Evolutionary conservation across 148 eudicot species (phyloP).

Genomic region (Silene uniflora): DNA sequence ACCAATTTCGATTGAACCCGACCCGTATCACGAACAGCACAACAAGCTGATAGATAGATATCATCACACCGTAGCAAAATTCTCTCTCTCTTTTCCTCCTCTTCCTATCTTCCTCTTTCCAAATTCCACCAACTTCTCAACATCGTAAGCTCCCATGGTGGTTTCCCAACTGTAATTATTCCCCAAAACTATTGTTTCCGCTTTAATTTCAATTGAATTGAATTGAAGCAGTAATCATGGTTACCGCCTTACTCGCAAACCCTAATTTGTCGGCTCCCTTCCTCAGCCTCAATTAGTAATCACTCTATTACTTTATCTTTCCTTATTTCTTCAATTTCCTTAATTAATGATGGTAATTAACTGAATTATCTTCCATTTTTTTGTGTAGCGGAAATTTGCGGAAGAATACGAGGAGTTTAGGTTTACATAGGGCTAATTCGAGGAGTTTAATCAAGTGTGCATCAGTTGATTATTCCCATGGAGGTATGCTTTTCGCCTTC

Average conservation of each 20-base stretch:
- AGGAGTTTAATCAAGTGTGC: slow-evolving; percentile 45
- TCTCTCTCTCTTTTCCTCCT: not conserved
- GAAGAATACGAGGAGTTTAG: slow-evolving; percentile 30
- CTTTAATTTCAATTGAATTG: not conserved
- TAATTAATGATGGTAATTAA: not conserved
- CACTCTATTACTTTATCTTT: slow-evolving; percentile 8
- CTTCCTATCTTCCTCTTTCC: not conserved
- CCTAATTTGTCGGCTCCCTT: slow-evolving; percentile 48
- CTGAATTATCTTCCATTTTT: not conserved
- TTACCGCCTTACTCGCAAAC: slow-evolving; percentile 43
- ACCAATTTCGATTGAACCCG: not conserved
- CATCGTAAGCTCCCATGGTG: slow-evolving; percentile 16
- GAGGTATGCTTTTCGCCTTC: slow-evolving; percentile 32
- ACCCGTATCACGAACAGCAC: not conserved
- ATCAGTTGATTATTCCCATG: slow-evolving; percentile 49
- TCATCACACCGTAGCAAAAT: not conserved
- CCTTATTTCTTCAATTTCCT: not conserved
- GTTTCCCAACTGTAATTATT: not conserved
- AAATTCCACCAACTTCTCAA: not conserved
- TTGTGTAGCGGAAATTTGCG: slow-evolving; percentile 32
- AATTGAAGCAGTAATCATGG: slow-evolving; percentile 30
- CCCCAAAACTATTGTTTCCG: not conserved
- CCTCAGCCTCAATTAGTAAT: slow-evolving; percentile 49
- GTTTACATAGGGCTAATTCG: slow-evolving; percentile 20
- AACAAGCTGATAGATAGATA: not conserved